phyloP scores from a whole-genome alignment of 371 early-diverging fungal species.

The Mortierella sp. region DNA sequence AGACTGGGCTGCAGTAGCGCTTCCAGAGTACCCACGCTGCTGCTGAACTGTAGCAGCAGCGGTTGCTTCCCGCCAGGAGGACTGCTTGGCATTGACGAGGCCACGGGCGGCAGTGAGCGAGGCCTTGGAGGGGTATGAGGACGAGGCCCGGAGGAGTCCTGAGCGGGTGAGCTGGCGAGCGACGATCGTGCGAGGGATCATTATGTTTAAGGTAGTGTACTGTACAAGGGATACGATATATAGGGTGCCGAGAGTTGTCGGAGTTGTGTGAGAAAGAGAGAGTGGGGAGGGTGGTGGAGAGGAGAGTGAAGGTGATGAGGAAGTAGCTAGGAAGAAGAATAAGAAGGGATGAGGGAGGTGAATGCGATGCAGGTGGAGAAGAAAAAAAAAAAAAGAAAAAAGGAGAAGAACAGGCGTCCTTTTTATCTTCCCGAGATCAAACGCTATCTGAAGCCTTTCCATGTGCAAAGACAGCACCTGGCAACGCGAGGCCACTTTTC shows the following conservation, averaged over 20 bases:
- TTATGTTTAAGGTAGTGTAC: slow-evolving; percentile 2
- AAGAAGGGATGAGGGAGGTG: neutral
- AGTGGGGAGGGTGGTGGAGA: neutral
- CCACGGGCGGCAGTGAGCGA: slow-evolving; percentile 35
- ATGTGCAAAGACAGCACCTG: neutral
- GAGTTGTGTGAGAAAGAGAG: neutral
- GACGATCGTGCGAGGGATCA: slow-evolving; percentile 38
- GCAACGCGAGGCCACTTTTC: neutral
- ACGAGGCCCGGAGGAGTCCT: slow-evolving; percentile 30
- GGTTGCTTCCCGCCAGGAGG: slow-evolving; percentile 37
- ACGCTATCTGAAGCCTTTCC: neutral
- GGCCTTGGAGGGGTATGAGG: slow-evolving; percentile 31
- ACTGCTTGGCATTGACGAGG: slow-evolving; percentile 36
- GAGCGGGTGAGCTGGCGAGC: slow-evolving; percentile 35
- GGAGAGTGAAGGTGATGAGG: neutral
- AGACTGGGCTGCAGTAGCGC: slow-evolving; percentile 51
- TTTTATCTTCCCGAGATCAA: slow-evolving; percentile 2
- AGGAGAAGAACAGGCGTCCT: neutral
- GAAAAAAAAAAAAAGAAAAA: slow-evolving; percentile 9
- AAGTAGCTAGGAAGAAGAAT: neutral
- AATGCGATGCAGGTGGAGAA: neutral
- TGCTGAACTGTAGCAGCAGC: slow-evolving; percentile 7
- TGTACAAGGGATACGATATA: neutral
- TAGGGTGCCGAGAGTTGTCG: neutral
- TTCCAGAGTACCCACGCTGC: slow-evolving; percentile 38